Evolutionary conservation across 1,139 yeast species (phyloP), one percentile per base, ranked within the genome.

Genomic region (Candida glucosophila): DNA sequence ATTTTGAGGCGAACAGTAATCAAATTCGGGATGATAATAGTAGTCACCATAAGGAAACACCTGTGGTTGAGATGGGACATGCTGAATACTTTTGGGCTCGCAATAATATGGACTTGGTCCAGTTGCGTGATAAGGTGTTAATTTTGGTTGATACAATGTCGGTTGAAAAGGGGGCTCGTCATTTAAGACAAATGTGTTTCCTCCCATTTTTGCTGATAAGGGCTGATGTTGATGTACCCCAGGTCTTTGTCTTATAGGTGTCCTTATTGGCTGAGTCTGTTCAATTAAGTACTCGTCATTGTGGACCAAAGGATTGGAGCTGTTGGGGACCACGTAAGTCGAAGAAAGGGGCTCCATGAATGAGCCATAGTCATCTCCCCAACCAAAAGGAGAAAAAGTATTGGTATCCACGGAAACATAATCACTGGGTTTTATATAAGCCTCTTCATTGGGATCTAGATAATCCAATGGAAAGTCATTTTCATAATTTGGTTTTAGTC

Each of bases 401-500:
- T 43, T 46, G 6, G 58, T 34, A 26, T 61, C 68, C 24, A 62
- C 39, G 2, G 53, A 42, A 12, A 63, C 53, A 33, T 50, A 59
- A 16, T 59, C 67, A 17, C 46, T 39, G 7, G 39, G 30, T 12
- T 37, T 26, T 14, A 23, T 36, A 11, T 25, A 25, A 5, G 20
- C 15, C 19, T 47, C 51, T 18, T 40, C 42, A 25, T 35, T 36
- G 11, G 49, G 33, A 22, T 51, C 50, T 40, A 77, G 67, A 41
- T 75, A 77, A 39, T 77, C 86, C 30, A 77, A 49, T 2, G 86
- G 85, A 48, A 77, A 77, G 40, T 77, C 85, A 36, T 74, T 79
- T 30, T 70, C 77, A 23, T 60, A 52, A 14, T 49, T 53, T 2
- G 47, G 37, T 9, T 31, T 29, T 5, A 37, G 29, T 29, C 43